These are phyloP conservation scores for Excoecaria agallocha DNA, from an alignment of 345 rosid species.

Conservation along the genomic window DNA sequence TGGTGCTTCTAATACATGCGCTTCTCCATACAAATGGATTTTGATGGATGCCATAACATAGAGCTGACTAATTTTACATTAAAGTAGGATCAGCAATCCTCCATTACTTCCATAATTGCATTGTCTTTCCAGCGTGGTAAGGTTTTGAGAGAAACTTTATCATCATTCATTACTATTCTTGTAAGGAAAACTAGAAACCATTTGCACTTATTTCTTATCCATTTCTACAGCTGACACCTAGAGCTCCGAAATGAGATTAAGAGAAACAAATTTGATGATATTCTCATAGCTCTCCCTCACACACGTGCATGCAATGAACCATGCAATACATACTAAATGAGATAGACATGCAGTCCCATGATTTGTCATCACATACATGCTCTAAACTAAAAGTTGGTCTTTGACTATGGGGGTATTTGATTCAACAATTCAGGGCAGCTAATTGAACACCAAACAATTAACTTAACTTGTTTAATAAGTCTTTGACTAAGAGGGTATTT, in stretches of 20 bases:
- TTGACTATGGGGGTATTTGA: background rate
- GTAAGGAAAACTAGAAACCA: background rate
- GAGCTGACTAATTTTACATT: background rate
- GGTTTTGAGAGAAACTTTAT: background rate
- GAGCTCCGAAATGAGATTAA: background rate
- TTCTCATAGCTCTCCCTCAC: background rate
- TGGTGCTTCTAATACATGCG: background rate
- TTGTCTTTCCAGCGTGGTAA: background rate
- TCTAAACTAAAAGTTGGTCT: too few species aligned
- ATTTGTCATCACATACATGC: background rate
- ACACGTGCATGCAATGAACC: background rate
- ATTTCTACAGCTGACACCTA: background rate
- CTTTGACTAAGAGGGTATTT: background rate
- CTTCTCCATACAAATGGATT: background rate
- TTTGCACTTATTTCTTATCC: background rate
- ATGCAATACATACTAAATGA: background rate
- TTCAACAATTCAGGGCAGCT: background rate
- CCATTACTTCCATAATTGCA: background rate
- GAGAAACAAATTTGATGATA: background rate
- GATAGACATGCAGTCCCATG: background rate
- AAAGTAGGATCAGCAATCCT: background rate
- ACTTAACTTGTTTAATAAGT: background rate
- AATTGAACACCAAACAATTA: background rate
- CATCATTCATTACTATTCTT: background rate
- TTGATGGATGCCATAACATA: background rate